These are phyloP conservation scores for Mentha longifolia DNA, from an alignment of 257 asterid genomes.

Conservation along the genomic window DNA sequence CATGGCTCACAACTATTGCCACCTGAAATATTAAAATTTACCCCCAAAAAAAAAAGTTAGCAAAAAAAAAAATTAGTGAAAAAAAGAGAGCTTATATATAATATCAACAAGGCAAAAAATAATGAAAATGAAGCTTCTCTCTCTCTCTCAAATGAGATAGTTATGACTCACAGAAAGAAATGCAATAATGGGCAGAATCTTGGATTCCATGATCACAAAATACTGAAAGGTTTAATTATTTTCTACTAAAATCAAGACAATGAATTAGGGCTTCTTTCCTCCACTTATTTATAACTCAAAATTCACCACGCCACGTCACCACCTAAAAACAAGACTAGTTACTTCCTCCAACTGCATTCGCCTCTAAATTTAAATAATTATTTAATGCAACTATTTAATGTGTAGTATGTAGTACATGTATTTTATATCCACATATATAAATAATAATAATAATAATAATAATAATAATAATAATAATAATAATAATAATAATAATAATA, in stretches of 20 bases:
- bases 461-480: too few species aligned
- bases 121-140: background rate
- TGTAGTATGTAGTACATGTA: background rate
- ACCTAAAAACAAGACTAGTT: slow-evolving; percentile 39
- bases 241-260: background rate
- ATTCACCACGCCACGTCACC: slow-evolving; percentile 29
- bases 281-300: slow-evolving; percentile 40
- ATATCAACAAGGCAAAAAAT: background rate
- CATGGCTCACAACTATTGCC: slow-evolving; percentile 57
- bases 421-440: background rate
- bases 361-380: slow-evolving; percentile 6
- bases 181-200: slow-evolving; percentile 48
- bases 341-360: slow-evolving; percentile 51
- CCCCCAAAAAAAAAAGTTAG: background rate
- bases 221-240: slow-evolving; percentile 7
- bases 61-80: background rate
- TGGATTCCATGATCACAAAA: slow-evolving; percentile 50
- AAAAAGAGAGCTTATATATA: background rate
- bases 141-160: background rate
- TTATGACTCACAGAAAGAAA: slow-evolving; percentile 67
- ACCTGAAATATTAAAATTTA: slow-evolving; percentile 39
- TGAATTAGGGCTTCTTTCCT: background rate
- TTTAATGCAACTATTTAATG: slow-evolving; percentile 30
- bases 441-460: too few species aligned
- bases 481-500: too few species aligned